phyloP scores from a whole-genome alignment of 192 early-diverging fungal species.

The Coemansia sp. region DNA sequence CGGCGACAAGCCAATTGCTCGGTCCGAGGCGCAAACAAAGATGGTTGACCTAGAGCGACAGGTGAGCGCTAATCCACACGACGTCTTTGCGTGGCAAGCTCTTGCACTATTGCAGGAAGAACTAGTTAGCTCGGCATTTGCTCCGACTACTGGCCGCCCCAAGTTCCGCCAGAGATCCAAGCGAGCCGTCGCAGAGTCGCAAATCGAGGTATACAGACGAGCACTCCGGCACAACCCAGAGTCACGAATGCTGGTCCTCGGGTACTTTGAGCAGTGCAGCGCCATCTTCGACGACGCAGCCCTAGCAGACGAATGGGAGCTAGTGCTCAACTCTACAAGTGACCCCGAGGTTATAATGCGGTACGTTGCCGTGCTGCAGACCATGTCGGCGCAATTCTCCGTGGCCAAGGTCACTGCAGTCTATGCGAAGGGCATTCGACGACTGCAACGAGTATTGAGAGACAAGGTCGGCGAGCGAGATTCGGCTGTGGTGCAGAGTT shows the following conservation, averaged over 20 bases:
- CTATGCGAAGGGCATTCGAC: conserved; percentile 15
- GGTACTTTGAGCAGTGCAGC: conserved; percentile 19
- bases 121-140: conserved; percentile 13
- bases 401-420: conserved; percentile 15
- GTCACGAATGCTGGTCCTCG: conserved; percentile 14
- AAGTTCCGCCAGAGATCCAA: conserved; percentile 1
- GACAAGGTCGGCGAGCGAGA: neutral
- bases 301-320: conserved; percentile 23
- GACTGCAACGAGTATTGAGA: conserved; percentile 5
- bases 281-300: conserved; percentile 16
- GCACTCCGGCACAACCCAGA: conserved; percentile 15
- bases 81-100: conserved; percentile 27
- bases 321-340: neutral
- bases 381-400: conserved; percentile 11
- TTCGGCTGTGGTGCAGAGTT: neutral
- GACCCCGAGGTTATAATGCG: conserved; percentile 17
- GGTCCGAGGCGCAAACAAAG: neutral
- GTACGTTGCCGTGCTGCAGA: conserved; percentile 20
- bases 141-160: neutral
- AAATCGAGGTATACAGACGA: conserved; percentile 24
- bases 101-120: conserved; percentile 19
- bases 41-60: conserved; percentile 11
- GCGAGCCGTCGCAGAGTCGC: conserved; percentile 19
- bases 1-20: neutral
- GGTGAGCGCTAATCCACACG: conserved; percentile 12